Base-by-base conservation (phyloP, 2,329 filamentous ascomycete genomes). In the Sporothrix brunneoviolacea region DNA sequence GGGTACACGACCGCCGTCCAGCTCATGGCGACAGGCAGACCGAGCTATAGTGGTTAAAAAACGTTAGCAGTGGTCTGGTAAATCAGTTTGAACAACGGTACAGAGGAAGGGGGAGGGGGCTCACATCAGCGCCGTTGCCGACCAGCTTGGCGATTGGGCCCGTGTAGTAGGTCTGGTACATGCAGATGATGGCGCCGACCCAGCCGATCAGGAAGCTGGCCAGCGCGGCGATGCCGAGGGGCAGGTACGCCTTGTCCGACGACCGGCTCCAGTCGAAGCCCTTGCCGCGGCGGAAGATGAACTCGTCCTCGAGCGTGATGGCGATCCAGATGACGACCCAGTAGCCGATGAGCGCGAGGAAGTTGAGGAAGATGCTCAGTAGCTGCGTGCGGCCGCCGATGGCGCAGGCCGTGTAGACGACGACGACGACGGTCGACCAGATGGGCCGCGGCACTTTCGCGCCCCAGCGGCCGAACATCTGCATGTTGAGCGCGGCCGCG, bases 91-190 rank as follows among this genome's bases (percentile, higher is more conserved):
- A 35, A 35, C n/a, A n/a, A n/a, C n/a, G 32, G 15, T 5, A 10
- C 8, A 38, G 6, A 33, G 6, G 18, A 30, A 30, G 22, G 27
- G 16, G 7, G 21, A 9, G 13, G 19, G 32, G 8, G 43, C 52
- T 40, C 10, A 54, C 52, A 46, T 55, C 54, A 32, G 61, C 61
- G 22, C 56, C 51, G 15, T 43, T 32, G 2, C 57, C 59, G 0
- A 57, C 56, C 15, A 58, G 35, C 48, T 58, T 50, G 5, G 61
- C 59, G 37, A 63, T 48, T 8, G 82, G 83, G 1, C 83, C 83
- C 53, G 80, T 75, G 63, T 83, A 87, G 76, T 82, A 87, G 4
- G 78, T 76, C 67, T 88, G 82, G 19, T 79, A 78, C 83, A 86
- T 86, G 53, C 75, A 82, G 40, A 86, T 61, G 24, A 87, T 75